Conservation (phyloP, 306 rosid genomes). For the Corylus americana region DNA sequence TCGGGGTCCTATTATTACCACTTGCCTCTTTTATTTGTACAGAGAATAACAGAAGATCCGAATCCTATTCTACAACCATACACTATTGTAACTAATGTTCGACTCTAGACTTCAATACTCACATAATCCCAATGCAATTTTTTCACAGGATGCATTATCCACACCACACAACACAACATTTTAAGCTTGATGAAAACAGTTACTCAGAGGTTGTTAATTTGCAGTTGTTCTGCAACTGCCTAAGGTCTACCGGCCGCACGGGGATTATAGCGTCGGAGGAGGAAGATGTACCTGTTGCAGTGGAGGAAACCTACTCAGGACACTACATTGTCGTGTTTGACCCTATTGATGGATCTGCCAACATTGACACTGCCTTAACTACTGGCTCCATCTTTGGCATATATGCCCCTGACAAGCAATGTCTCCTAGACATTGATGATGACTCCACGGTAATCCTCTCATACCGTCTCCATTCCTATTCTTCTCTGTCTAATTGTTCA, state of each 20-base stretch:
- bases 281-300: slow-evolving; percentile 50
- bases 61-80: too few species aligned
- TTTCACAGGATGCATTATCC: not conserved
- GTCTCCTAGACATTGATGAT: slow-evolving; percentile 35
- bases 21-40: too few species aligned
- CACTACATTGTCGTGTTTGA: slow-evolving; percentile 48
- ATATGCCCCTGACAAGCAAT: slow-evolving; percentile 39
- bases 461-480: not conserved
- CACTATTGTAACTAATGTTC: too few species aligned
- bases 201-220: not conserved
- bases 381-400: slow-evolving; percentile 52
- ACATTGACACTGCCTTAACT: slow-evolving; percentile 43
- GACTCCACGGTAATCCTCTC: slow-evolving; percentile 32
- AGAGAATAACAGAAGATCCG: too few species aligned
- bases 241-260: slow-evolving; percentile 42
- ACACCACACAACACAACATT: not conserved
- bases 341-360: slow-evolving; percentile 50
- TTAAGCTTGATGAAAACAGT: not conserved
- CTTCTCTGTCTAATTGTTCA: not conserved
- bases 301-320: slow-evolving; percentile 48
- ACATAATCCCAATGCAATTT: not conserved
- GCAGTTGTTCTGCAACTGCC: slow-evolving; percentile 45
- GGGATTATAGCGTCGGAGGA: slow-evolving; percentile 51
- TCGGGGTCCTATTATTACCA: too few species aligned
- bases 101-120: too few species aligned